Conservation (phyloP, 2,329 filamentous ascomycete genomes). For the Biscogniauxia mediterranea region DNA sequence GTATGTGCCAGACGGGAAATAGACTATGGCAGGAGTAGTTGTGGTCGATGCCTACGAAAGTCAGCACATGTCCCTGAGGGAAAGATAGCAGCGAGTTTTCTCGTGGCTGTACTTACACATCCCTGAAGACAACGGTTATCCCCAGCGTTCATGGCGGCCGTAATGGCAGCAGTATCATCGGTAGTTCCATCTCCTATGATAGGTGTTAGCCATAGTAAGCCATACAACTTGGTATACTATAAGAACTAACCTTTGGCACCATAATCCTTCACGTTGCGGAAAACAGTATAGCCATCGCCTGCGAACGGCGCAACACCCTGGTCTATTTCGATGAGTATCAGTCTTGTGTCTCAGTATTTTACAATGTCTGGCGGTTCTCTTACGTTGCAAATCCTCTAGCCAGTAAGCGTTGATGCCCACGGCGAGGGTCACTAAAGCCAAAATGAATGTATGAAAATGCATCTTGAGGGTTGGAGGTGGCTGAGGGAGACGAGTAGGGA, state of each 20-base stretch:
- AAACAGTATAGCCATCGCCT: conserved; percentile 40
- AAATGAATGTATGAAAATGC: conserved; percentile 30
- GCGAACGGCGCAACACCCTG: conserved; percentile 44
- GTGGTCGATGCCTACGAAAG: conserved; percentile 37
- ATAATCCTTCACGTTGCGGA: conserved; percentile 48
- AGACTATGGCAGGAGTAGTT: conserved; percentile 41
- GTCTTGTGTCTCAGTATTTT: conserved; percentile 6
- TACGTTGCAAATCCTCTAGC: conserved; percentile 31
- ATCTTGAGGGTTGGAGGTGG: conserved; percentile 23
- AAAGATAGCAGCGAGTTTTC: background rate
- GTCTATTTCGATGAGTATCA: conserved; percentile 28
- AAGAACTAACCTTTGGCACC: conserved; percentile 40
- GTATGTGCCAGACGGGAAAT: conserved; percentile 52
- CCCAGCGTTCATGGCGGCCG: conserved; percentile 40
- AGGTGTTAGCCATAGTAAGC: conserved; percentile 2
- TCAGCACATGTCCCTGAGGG: conserved; percentile 10
- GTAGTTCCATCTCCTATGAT: conserved; percentile 41
- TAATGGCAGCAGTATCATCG: conserved; percentile 47
- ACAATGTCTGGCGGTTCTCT: conserved; percentile 2
- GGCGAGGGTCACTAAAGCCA: conserved; percentile 30
- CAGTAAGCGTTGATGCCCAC: conserved; percentile 33
- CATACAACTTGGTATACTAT: background rate
- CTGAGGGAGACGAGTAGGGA: conserved; percentile 8
- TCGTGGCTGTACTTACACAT: conserved; percentile 36
- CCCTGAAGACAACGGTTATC: conserved; percentile 41